These are phyloP conservation scores for Carpinus viminea DNA, from an alignment of 306 rosid species.

Conservation along the genomic window DNA sequence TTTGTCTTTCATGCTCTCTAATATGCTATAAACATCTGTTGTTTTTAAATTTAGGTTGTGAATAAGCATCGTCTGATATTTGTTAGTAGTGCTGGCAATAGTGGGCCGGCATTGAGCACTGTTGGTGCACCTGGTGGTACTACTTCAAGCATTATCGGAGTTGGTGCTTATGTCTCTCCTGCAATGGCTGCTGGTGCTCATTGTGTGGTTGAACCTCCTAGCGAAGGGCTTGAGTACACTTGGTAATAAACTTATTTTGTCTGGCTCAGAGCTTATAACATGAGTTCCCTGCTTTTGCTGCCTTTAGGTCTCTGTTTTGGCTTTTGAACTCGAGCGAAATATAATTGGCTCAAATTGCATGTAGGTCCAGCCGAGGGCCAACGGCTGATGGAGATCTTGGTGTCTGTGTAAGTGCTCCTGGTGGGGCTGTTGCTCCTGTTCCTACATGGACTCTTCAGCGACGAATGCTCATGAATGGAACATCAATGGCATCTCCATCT, in stretches of 20 bases:
- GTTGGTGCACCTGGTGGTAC: constrained; percentile 99
- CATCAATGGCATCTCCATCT: constrained; percentile 98
- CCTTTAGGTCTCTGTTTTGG: constrained; percentile 17
- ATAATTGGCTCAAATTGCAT: constrained; percentile 29
- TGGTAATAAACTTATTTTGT: constrained; percentile 56
- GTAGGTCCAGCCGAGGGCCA: constrained; percentile 99
- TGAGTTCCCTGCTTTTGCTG: constrained; percentile 13
- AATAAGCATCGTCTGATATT: constrained; percentile 82
- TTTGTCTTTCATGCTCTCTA: constrained; percentile 29
- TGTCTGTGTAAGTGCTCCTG: constrained; percentile 93
- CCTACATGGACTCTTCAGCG: constrained; percentile 98
- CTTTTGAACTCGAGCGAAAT: constrained; percentile 13
- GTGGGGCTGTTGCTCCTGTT: constrained; percentile 99
- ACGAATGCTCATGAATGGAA: constrained; percentile 99
- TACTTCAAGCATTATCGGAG: constrained; percentile 85
- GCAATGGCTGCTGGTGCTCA: constrained; percentile 99
- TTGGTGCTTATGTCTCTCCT: constrained; percentile 97
- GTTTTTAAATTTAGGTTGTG: constrained; percentile 60
- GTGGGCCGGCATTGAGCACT: constrained; percentile 96
- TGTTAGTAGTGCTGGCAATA: constrained; percentile 98
- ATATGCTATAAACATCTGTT: constrained; percentile 26
- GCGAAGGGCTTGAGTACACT: constrained; percentile 96
- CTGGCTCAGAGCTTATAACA: constrained; percentile 8
- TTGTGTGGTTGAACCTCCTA: constrained; percentile 86
- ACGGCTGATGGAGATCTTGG: constrained; percentile 97